Base-by-base conservation (phyloP, 495 filamentous ascomycete species). In the Apiosordaria backusii region DNA sequence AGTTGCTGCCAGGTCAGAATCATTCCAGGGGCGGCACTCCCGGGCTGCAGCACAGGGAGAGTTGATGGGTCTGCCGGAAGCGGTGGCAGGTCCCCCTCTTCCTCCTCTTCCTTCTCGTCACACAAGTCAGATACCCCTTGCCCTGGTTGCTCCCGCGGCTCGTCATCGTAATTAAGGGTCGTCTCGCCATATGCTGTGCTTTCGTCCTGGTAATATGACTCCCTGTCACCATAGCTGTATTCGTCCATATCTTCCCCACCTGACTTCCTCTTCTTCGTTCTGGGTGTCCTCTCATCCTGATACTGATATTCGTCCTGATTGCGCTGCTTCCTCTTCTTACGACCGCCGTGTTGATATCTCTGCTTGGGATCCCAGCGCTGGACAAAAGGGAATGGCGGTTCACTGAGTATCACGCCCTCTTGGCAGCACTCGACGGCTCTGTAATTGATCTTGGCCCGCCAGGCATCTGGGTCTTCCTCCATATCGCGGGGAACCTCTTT, bases 331-430 rank as follows among this genome's bases (percentile, higher is more conserved):
- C 75, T 70, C 57, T 81, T 82, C 29, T 72, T 72, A 35, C 72
- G 68, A 6, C 79, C 74, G 6, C 78, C 65, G 69, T 72, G 71
- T 4, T 60, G 69, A 27, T 66, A 65, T 69, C 87, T 80, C 65
- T 93, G 90, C 62, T 91, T 88, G 3, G 84, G 80, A 76, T 97
- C 91, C 93, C 92, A 97, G 61, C 90, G 87, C 75, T 96, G 92
- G 15, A 88, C 79, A 69, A 98, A 99, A 0, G 95, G 95, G 72
- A 96, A 98, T 3, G 91, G 90, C 0, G 95, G 93, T 22, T 88
- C 83, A 63, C 85, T 92, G 35, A 97, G 80, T 64, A 86, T 78
- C 59, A 93, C 79, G n/a, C 86, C 87, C 23, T 92, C 87, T 60
- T 87, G 78, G 66, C 89, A 85, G 74, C 95, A 97, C 74, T 99